Evolutionary conservation across 2,329 filamentous ascomycete species (phyloP), one percentile per base, ranked within the genome.

Genomic region (Penicillium thymicola): DNA sequence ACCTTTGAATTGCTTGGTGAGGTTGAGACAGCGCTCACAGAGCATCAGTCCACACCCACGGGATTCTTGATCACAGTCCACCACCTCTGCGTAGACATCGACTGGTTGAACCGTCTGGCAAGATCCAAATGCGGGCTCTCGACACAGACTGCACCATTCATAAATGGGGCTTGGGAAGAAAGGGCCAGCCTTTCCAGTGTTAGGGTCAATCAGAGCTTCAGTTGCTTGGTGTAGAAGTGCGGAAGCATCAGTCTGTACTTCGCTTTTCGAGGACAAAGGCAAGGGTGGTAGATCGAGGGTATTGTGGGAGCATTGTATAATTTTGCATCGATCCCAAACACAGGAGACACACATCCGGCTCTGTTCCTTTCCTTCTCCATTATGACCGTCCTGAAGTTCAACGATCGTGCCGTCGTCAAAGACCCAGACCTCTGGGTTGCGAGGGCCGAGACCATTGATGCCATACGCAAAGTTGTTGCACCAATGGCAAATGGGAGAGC

Each of bases 111-210:
- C 28, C 0, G 55, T 55, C 5, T 57, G 44, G 51, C 77, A 80
- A 21, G 63, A 62, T 37, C 71, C 74, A 3, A 67, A 68, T 0
- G 76, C 78, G 1, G 75, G 70, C 11, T 65, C 65, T 3, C 71
- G 70, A 50, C 78, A 80, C 1, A 81, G 46, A 4, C 67, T 67
- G 59, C 78, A 80, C 72, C 74, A 79, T 6, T 60, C 18, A 13
- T 65, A 55, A 30, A 55, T 40, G 27, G 68, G 9, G 13, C 5
- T 57, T 27, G 55, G 41, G 11, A 52, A 44, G 8, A 30, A 13
- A 4, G 44, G 28, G 1, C 53, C 53, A 11, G 50, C 37, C 7
- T n/a, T 16, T 1, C 2, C 27, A 3, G 45, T 53, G 8, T 13
- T 3, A 7, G 49, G 37, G 1, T 57, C 38, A 25, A 28, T 21